Conservation (phyloP, 768 basidiomycete genomes). For the Chlorophyllum brunneum region DNA sequence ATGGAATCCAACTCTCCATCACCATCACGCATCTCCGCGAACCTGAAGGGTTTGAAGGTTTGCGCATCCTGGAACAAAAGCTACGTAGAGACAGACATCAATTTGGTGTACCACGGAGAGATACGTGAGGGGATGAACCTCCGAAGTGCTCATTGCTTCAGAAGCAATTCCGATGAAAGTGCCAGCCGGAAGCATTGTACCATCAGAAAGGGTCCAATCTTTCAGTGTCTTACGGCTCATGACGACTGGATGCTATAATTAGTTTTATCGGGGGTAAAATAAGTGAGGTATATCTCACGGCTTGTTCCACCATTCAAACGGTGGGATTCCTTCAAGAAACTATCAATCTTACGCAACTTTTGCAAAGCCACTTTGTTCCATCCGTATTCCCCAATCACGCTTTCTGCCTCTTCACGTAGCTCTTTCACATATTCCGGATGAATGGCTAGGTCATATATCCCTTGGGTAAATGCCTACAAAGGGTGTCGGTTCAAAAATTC, state of each 20-base stretch:
- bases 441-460: slow-evolving; percentile 32
- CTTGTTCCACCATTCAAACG: slow-evolving; percentile 12
- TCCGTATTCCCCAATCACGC: slow-evolving; percentile 27
- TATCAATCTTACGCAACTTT: slow-evolving; percentile 40
- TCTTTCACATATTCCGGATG: slow-evolving; percentile 28
- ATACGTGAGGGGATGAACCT: neutral
- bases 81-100: neutral
- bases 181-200: slow-evolving; percentile 32
- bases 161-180: slow-evolving; percentile 24
- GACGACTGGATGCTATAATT: neutral
- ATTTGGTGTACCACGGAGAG: slow-evolving; percentile 7
- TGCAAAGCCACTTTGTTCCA: slow-evolving; percentile 32
- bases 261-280: neutral
- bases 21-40: slow-evolving; percentile 23
- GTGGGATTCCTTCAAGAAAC: slow-evolving; percentile 39
- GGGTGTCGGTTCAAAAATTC: neutral
- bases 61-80: slow-evolving; percentile 25
- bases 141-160: slow-evolving; percentile 18
- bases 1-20: slow-evolving; percentile 11
- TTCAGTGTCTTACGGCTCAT: slow-evolving; percentile 27
- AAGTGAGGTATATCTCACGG: neutral
- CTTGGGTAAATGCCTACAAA: slow-evolving; percentile 30
- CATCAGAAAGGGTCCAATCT: slow-evolving; percentile 38
- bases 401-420: slow-evolving; percentile 41
- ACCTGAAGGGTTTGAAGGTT: slow-evolving; percentile 35